Conservation (phyloP, 2,329 filamentous ascomycete species). For the Aspergillus fumigatiaffinis region DNA sequence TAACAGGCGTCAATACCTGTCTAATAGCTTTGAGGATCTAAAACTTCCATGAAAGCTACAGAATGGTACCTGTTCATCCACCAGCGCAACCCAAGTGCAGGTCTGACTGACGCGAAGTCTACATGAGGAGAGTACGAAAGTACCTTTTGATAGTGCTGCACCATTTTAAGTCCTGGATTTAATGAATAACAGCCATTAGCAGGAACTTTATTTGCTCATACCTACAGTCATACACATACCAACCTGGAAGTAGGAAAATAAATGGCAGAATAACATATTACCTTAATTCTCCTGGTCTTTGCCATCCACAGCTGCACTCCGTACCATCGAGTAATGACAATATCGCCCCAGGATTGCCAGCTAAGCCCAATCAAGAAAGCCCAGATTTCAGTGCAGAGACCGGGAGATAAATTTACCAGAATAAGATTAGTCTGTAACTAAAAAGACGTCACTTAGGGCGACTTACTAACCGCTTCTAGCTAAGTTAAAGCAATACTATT, state of each 20-base stretch:
- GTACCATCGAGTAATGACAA: not conserved
- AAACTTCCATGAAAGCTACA: not conserved
- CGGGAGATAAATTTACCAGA: slow-evolving; percentile 2
- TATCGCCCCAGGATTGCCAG: not conserved
- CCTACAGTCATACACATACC: not conserved
- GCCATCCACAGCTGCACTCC: not conserved
- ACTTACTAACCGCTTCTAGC: slow-evolving; percentile 12
- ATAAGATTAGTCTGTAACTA: slow-evolving; percentile 9
- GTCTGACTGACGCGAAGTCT: not conserved
- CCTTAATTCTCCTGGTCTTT: not conserved
- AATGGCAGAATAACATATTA: not conserved
- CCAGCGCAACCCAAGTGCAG: not conserved
- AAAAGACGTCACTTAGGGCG: slow-evolving; percentile 13
- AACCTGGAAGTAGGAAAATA: not conserved
- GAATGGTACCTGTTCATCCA: not conserved
- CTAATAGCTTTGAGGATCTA: not conserved
- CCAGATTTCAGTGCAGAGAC: slow-evolving; percentile 9
- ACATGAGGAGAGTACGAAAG: not conserved
- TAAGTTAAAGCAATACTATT: slow-evolving; percentile 3
- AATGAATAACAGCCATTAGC: not conserved
- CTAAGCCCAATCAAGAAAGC: not conserved
- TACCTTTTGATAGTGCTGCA: not conserved
- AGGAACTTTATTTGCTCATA: no score
- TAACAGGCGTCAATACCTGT: not conserved
- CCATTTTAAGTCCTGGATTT: no score